phyloP scores from a whole-genome alignment of 2,329 filamentous ascomycete species.

The Monilinia aucupariae region DNA sequence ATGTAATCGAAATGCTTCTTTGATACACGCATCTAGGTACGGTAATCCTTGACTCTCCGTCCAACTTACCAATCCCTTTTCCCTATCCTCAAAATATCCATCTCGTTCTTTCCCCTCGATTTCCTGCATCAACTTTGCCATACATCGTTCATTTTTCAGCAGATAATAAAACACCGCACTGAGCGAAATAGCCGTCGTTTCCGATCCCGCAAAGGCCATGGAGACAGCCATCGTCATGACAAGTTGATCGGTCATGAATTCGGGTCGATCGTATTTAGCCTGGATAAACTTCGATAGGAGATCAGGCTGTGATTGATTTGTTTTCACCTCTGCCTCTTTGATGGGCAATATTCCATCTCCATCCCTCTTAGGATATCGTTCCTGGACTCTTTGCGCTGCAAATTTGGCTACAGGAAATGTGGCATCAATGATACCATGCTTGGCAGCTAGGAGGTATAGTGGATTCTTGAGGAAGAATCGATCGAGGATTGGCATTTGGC shows the following conservation, averaged over 20 bases:
- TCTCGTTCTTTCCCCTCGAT: conserved; percentile 52
- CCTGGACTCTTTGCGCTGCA: conserved; percentile 60
- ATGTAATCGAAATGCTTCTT: conserved; percentile 72
- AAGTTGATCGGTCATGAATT: conserved; percentile 65
- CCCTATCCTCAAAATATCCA: conserved; percentile 47
- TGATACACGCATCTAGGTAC: conserved; percentile 72
- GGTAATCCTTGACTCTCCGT: conserved; percentile 62
- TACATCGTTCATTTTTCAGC: conserved; percentile 54
- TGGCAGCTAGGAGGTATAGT: conserved; percentile 60
- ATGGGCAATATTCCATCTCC: conserved; percentile 21
- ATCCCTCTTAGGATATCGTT: conserved; percentile 44
- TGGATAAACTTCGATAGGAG: conserved; percentile 68
- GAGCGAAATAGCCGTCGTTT: conserved; percentile 73
- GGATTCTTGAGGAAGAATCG: conserved; percentile 69
- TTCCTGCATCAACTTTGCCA: conserved; percentile 54
- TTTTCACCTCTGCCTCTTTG: conserved; percentile 19
- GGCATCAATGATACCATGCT: conserved; percentile 60
- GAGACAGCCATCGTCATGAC: conserved; percentile 67
- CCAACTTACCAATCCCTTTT: conserved; percentile 63
- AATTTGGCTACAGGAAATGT: conserved; percentile 71
- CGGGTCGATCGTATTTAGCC: conserved; percentile 59
- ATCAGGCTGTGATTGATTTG: conserved; percentile 44
- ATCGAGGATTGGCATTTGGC: conserved; percentile 70
- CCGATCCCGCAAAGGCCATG: conserved; percentile 69
- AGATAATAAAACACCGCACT: conserved; percentile 69